A percentile compares a stretch with the other conserved stretches of the same genome.
These are phyloP conservation scores for Thelonectria olida DNA, from an alignment of 2,329 filamentous ascomycete genomes.

Conservation along the genomic window DNA sequence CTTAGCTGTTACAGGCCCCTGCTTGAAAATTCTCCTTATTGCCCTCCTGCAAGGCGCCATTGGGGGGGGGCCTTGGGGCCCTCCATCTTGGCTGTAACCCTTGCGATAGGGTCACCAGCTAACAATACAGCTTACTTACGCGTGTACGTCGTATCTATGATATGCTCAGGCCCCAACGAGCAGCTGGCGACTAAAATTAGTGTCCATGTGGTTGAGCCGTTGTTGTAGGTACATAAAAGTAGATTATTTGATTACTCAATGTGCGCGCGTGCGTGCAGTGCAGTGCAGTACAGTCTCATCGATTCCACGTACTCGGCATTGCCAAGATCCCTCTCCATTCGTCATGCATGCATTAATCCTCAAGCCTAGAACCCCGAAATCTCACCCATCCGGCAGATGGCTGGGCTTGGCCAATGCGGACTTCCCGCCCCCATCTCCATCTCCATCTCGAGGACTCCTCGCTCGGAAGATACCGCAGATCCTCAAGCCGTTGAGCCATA, in stretches of 20 bases:
- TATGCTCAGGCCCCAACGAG: no score
- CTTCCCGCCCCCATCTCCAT: neutral
- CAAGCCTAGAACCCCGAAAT: no score
- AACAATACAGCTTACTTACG: no score
- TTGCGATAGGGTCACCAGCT: neutral
- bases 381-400: no score
- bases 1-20: conserved; percentile 9
- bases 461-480: neutral
- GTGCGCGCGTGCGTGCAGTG: no score
- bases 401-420: neutral
- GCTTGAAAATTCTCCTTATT: conserved; percentile 1
- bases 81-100: conserved; percentile 4
- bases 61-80: neutral
- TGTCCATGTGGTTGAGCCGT: no score
- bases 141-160: no score
- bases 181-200: no score
- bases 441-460: no score
- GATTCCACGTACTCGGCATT: neutral
- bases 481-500: neutral
- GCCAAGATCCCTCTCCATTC: neutral
- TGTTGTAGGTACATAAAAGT: no score
- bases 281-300: no score
- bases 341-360: neutral
- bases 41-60: neutral
- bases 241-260: no score